Conservation (phyloP, 2,329 filamentous ascomycete species). For the Sporothrix sp. region DNA sequence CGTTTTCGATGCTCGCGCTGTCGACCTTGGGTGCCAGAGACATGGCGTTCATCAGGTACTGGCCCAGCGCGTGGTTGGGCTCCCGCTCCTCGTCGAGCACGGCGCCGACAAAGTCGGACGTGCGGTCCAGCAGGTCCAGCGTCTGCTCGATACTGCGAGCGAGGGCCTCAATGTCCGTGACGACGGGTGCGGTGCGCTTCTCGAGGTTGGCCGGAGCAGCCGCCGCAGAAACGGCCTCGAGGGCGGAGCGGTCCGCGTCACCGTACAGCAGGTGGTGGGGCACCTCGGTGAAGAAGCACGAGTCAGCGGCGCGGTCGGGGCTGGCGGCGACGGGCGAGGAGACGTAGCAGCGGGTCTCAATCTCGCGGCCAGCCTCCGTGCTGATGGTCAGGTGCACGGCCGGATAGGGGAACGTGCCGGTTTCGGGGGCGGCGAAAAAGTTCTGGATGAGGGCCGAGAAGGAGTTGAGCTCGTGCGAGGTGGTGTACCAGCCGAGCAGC, state of each 20-base stretch:
- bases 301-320: conserved; percentile 87
- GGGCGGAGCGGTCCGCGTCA: conserved; percentile 47
- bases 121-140: conserved; percentile 79
- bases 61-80: conserved; percentile 83
- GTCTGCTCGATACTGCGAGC: conserved; percentile 82
- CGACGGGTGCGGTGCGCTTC: conserved; percentile 59
- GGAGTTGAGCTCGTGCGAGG: conserved; percentile 90
- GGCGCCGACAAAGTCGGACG: conserved; percentile 83
- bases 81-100: conserved; percentile 89
- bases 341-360: conserved; percentile 90
- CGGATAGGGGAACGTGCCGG: conserved; percentile 95
- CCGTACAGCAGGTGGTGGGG: conserved; percentile 89
- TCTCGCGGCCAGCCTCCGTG: conserved; percentile 77
- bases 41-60: conserved; percentile 89
- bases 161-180: conserved; percentile 82
- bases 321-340: conserved; percentile 91
- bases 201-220: conserved; percentile 66
- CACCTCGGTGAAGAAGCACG: conserved; percentile 94
- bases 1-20: conserved; percentile 77
- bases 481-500: conserved; percentile 97
- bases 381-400: conserved; percentile 93
- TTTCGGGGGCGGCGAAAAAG: conserved; percentile 95
- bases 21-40: conserved; percentile 93
- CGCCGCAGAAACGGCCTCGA: conserved; percentile 63
- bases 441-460: conserved; percentile 99